phyloP scores from a whole-genome alignment of 257 asterid species.

The Paulownia fortunei region DNA sequence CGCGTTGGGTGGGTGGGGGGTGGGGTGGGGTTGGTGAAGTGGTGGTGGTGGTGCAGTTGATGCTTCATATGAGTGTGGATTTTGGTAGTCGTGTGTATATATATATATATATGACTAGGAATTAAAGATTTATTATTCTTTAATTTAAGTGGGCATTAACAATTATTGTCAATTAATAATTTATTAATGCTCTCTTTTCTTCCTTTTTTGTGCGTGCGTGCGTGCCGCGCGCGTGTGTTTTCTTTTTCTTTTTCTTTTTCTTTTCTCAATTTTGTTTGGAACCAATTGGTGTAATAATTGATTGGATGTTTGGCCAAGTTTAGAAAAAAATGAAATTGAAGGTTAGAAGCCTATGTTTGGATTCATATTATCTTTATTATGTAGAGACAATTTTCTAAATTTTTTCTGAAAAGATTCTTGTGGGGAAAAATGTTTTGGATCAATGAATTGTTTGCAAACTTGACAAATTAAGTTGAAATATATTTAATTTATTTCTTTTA shows the following conservation, averaged over 20 bases:
- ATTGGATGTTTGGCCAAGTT: background rate
- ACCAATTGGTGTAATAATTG: background rate
- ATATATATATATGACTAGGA: background rate
- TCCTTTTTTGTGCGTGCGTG: background rate
- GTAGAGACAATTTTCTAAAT: too few relatives aligned
- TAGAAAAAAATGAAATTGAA: background rate
- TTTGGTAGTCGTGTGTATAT: background rate
- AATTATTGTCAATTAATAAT: background rate
- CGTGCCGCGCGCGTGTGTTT: too few relatives aligned
- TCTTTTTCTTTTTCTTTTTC: background rate
- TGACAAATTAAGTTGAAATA: too few relatives aligned
- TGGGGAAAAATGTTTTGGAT: background rate
- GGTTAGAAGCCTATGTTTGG: background rate
- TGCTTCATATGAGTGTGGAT: background rate
- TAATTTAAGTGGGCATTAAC: slow-evolving; percentile 16
- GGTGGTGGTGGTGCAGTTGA: slow-evolving; percentile 11
- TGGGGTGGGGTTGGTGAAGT: background rate
- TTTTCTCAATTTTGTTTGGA: background rate
- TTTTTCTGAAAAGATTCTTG: too few relatives aligned
- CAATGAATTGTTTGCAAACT: too few relatives aligned
- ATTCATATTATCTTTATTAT: background rate
- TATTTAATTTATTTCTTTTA: too few relatives aligned
- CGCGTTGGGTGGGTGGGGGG: background rate
- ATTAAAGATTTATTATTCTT: background rate
- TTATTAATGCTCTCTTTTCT: background rate